Conservation (phyloP, 2,329 filamentous ascomycete species). For the Coleophoma eucalyptorum region DNA sequence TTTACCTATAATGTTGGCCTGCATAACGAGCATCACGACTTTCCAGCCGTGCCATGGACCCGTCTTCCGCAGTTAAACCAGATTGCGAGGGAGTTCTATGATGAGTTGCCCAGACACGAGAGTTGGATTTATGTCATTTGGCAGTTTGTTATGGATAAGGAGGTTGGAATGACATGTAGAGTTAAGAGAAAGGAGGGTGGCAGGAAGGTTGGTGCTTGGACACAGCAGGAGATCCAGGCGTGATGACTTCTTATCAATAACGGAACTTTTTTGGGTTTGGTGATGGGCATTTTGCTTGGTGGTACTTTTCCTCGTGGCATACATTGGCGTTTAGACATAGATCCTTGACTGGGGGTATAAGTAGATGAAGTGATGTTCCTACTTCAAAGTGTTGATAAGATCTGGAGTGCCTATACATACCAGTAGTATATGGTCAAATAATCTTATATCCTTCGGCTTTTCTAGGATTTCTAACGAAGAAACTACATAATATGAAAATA, state of each 20-base stretch:
- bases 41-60: constrained; percentile 95
- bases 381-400: too few species aligned
- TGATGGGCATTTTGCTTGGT: too few species aligned
- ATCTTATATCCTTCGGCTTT: too few species aligned
- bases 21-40: constrained; percentile 99
- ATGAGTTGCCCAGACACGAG: constrained; percentile 76
- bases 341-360: too few species aligned
- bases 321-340: too few species aligned
- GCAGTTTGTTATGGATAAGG: constrained; percentile 90
- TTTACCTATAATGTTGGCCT: constrained; percentile 96
- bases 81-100: constrained; percentile 89
- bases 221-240: constrained; percentile 65
- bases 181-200: constrained; percentile 87
- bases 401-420: too few species aligned
- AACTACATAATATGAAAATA: too few species aligned
- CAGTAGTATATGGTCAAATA: too few species aligned
- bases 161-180: constrained; percentile 85
- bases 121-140: constrained; percentile 94
- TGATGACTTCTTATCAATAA: constrained; percentile 24
- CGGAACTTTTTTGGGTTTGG: too few species aligned
- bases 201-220: constrained; percentile 62
- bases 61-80: constrained; percentile 71
- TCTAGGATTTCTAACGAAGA: too few species aligned
- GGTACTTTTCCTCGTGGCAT: too few species aligned
- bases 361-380: too few species aligned